phyloP scores from a whole-genome alignment of 345 rosid genomes.

The Abelmoschus esculentus region DNA sequence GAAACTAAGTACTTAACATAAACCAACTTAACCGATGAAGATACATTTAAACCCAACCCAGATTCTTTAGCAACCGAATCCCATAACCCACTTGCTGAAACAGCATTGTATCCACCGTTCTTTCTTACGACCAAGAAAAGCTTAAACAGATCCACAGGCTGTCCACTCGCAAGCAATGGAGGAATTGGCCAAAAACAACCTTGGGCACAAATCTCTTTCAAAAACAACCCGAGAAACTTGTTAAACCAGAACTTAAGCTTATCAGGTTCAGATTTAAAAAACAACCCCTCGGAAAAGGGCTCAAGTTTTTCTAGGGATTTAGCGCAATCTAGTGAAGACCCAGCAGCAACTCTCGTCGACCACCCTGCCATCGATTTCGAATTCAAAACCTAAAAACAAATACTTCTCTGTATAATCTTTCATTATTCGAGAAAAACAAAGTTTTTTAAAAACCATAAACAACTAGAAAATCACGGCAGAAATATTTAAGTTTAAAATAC shows the following conservation, averaged over 20 bases:
- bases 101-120: slow-evolving; percentile 40
- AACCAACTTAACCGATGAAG: background rate
- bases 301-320: slow-evolving; percentile 18
- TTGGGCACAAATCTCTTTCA: slow-evolving; percentile 19
- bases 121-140: slow-evolving; percentile 41
- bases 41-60: background rate
- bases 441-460: background rate
- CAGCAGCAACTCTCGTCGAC: slow-evolving; percentile 35
- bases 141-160: slow-evolving; percentile 37
- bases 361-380: slow-evolving; percentile 41
- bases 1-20: slow-evolving; percentile 1
- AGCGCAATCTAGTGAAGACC: slow-evolving; percentile 19
- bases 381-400: slow-evolving; percentile 31
- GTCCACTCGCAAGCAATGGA: slow-evolving; percentile 50
- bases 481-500: background rate
- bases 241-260: slow-evolving; percentile 24
- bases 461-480: background rate
- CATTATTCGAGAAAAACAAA: background rate
- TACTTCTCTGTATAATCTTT: slow-evolving; percentile 4
- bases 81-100: slow-evolving; percentile 19
- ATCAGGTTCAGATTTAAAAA: slow-evolving; percentile 10
- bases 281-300: slow-evolving; percentile 3
- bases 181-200: slow-evolving; percentile 29
- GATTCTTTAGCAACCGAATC: background rate
- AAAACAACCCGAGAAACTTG: slow-evolving; percentile 23